phyloP scores from a whole-genome alignment of 169 alveolate species.

The Eimeria zaria region DNA sequence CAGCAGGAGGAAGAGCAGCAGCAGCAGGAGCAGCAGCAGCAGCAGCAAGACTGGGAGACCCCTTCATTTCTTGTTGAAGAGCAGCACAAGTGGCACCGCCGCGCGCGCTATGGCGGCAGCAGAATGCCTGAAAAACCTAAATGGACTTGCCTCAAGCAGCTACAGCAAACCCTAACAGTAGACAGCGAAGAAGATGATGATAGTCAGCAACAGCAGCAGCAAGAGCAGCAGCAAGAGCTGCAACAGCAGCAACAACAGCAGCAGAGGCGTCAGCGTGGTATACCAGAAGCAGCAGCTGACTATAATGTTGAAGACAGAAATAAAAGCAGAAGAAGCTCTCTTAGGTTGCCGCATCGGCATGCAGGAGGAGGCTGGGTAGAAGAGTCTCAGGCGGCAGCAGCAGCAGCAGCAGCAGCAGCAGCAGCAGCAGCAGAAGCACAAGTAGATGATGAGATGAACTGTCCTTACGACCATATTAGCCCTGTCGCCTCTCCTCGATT shows the following conservation, averaged over 20 bases:
- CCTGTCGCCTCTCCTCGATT: slow-evolving; percentile 38
- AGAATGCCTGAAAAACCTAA: not conserved
- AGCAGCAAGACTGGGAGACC: not conserved
- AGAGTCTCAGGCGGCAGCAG: too few relatives aligned
- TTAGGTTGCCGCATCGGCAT: too few relatives aligned
- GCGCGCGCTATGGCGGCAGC: not conserved
- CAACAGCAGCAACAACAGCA: too few relatives aligned
- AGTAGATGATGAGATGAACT: not conserved
- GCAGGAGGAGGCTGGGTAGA: too few relatives aligned
- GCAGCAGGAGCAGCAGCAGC: slow-evolving; percentile 16
- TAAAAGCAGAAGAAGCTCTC: too few relatives aligned
- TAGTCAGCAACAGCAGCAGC: not conserved
- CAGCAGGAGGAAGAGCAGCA: not conserved
- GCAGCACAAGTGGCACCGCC: slow-evolving; percentile 46
- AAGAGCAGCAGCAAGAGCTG: too few relatives aligned
- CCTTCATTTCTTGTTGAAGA: not conserved
- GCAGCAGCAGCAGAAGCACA: slow-evolving; percentile 4
- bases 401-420: not conserved
- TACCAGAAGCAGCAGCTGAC: too few relatives aligned
- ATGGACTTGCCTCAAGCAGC: slow-evolving; percentile 27
- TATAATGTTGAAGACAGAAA: too few relatives aligned
- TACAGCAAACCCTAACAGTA: not conserved
- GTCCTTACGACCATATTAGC: slow-evolving; percentile 19
- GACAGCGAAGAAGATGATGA: slow-evolving; percentile 37
- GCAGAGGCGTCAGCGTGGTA: too few relatives aligned